A percentile compares a stretch with the other conserved stretches of the same genome.
Conservation (phyloP, 2,329 filamentous ascomycete genomes). For the Pseudogymnoascus sp. region DNA sequence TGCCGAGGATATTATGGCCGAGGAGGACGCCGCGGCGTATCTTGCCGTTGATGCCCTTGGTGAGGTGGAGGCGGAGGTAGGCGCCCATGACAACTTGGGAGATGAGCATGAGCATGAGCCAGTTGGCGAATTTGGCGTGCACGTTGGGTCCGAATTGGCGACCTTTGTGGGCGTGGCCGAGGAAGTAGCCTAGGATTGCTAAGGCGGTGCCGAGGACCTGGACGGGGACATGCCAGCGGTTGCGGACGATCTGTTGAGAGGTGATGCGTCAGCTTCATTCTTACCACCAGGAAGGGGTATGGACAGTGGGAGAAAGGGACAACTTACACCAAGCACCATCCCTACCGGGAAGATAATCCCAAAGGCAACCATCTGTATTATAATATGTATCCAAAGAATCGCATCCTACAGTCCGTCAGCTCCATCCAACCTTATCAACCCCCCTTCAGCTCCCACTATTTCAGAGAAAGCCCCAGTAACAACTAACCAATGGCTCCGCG, state of each 20-base stretch:
- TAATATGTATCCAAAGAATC: constrained; percentile 88
- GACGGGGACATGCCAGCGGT: constrained; percentile 87
- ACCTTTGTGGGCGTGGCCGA: constrained; percentile 86
- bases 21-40: constrained; percentile 67
- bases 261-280: constrained; percentile 12
- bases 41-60: constrained; percentile 72
- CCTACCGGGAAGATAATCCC: constrained; percentile 88
- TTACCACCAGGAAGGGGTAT: not conserved
- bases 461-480: not conserved
- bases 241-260: constrained; percentile 65
- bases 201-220: constrained; percentile 70
- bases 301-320: not conserved
- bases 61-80: constrained; percentile 84
- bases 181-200: constrained; percentile 77
- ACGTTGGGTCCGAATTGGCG: constrained; percentile 77
- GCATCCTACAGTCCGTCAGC: constrained; percentile 49
- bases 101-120: constrained; percentile 71
- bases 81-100: constrained; percentile 72
- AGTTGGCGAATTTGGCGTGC: constrained; percentile 73
- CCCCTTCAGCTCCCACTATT: not conserved
- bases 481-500: constrained; percentile 63
- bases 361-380: constrained; percentile 79
- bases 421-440: constrained; percentile 28
- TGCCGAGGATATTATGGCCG: constrained; percentile 75
- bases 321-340: constrained; percentile 84